phyloP scores from a whole-genome alignment of 2,329 filamentous ascomycete genomes.

The Trichophaea hybrida region DNA sequence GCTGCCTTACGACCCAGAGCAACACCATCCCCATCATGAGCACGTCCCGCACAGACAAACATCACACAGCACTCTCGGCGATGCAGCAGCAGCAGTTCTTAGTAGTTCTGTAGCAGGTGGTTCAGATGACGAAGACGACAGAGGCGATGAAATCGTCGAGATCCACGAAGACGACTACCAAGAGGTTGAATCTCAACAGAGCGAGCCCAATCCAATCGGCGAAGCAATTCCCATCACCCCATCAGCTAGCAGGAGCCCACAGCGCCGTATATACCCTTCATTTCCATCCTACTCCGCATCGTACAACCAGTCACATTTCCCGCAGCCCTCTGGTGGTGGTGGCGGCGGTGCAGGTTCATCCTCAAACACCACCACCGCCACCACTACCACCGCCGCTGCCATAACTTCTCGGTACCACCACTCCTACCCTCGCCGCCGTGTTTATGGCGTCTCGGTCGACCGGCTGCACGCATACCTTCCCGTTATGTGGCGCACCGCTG shows the following conservation, averaged over 20 bases:
- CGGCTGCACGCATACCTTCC: conserved; percentile 16
- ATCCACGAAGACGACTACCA: conserved; percentile 10
- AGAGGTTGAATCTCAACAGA: conserved; percentile 6
- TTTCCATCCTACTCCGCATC: conserved; percentile 19
- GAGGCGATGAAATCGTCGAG: conserved; percentile 12
- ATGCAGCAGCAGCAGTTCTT: neutral
- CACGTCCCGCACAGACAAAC: conserved; percentile 17
- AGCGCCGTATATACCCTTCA: conserved; percentile 15
- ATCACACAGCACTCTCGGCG: conserved; percentile 19
- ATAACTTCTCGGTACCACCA: neutral
- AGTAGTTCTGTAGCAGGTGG: conserved; percentile 7
- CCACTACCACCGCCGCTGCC: neutral
- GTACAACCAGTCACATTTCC: conserved; percentile 19
- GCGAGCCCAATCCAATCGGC: neutral
- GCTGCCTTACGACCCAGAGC: conserved; percentile 20
- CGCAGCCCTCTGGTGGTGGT: conserved; percentile 8
- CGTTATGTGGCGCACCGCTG: conserved; percentile 18
- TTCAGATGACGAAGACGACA: conserved; percentile 11
- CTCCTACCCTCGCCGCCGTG: neutral
- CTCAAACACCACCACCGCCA: neutral
- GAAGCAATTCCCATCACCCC: neutral
- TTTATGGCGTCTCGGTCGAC: conserved; percentile 21
- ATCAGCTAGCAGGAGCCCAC: conserved; percentile 4
- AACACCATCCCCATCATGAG: conserved; percentile 21
- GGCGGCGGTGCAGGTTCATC: neutral